A percentile compares a stretch with the other conserved stretches of the same genome.
Conservation (phyloP, 2,329 filamentous ascomycete genomes). For the Aspergillus sp. region DNA sequence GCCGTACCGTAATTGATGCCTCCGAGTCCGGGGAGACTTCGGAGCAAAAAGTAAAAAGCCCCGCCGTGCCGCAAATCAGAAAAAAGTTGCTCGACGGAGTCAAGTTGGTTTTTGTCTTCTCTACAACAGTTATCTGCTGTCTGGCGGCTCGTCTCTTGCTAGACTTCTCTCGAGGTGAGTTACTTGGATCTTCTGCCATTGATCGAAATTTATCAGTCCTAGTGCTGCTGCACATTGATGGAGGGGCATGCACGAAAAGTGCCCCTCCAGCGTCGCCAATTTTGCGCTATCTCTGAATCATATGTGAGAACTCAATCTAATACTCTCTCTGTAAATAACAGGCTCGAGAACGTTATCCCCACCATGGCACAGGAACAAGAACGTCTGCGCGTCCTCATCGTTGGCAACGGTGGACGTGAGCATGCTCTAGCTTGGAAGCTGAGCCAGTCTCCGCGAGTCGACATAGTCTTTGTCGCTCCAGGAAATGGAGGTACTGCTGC, state of each 20-base stretch:
- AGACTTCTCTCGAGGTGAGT: slow-evolving; percentile 22
- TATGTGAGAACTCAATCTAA: background rate
- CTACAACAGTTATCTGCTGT: slow-evolving; percentile 1
- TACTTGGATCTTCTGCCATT: background rate
- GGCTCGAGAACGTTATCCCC: slow-evolving; percentile 20
- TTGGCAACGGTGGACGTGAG: slow-evolving; percentile 92
- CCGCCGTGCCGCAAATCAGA: slow-evolving; percentile 18
- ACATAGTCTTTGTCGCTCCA: slow-evolving; percentile 66
- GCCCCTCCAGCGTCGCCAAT: slow-evolving; percentile 7
- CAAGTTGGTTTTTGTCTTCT: background rate
- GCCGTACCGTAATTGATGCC: background rate
- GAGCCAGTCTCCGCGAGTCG: slow-evolving; percentile 74
- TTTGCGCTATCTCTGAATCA: background rate
- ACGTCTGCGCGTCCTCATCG: slow-evolving; percentile 71
- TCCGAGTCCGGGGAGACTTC: slow-evolving; percentile 21
- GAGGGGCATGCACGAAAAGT: slow-evolving; percentile 11
- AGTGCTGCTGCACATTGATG: background rate
- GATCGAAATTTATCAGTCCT: background rate
- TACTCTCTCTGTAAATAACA: background rate
- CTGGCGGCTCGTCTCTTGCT: slow-evolving; percentile 16
- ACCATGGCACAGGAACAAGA: slow-evolving; percentile 46
- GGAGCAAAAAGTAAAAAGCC: slow-evolving; percentile 14
- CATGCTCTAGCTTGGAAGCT: slow-evolving; percentile 95
- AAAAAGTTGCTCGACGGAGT: slow-evolving; percentile 12
- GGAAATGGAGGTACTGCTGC: slow-evolving; percentile 85